Base-by-base conservation (phyloP, 176 grass and related monocot genomes). In the Triticum dicoccoides region DNA sequence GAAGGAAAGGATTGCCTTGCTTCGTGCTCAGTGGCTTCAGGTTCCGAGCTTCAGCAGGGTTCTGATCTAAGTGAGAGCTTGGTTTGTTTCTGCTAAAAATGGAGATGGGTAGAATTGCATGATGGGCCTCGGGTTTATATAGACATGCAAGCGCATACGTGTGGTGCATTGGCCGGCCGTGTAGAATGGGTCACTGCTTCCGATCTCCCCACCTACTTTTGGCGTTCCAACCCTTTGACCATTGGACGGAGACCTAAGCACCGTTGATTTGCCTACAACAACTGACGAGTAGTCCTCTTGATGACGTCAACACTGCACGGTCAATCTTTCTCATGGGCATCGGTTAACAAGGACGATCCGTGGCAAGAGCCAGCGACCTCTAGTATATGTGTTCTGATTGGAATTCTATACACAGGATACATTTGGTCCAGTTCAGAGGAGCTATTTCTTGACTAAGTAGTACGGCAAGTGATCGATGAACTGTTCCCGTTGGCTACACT, bases 171-270 rank as follows among this genome's bases (percentile, higher is more conserved):
- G 29, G 29, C 29, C 54, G 56, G 73, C 12, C 74, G 65, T 65
- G 84, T 79, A 72, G 89, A 90, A 74, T 11, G 1, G 68, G 80
- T 90, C 74, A 11, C 80, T 79, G 84, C 65, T 73, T 65, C 74
- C 80, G 33, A 70, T 14, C 33, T 59, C 20, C 7, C 73, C 42
- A 3, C 78, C 5, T 61, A 63, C 6, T 71, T 78, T 85, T 67
- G 21, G 74, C 29, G 65, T 82, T 90, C 79, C 41, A 62, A 82
- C 52, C 9, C 32, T 70, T 65, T 86, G 88, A 90, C 84, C 73
- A 24, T 7, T 54, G 51, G 51, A 54, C 51, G 15, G 15, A 54
- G 88, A 90, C 84, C 73, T 59, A 59, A 59, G 20, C 51, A 54
- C 51, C 17, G 59, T 71, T 90, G 64, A 78, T 77, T 47, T 52